Conservation (phyloP, 495 filamentous ascomycete genomes). For the Penicillium riverlandense region DNA sequence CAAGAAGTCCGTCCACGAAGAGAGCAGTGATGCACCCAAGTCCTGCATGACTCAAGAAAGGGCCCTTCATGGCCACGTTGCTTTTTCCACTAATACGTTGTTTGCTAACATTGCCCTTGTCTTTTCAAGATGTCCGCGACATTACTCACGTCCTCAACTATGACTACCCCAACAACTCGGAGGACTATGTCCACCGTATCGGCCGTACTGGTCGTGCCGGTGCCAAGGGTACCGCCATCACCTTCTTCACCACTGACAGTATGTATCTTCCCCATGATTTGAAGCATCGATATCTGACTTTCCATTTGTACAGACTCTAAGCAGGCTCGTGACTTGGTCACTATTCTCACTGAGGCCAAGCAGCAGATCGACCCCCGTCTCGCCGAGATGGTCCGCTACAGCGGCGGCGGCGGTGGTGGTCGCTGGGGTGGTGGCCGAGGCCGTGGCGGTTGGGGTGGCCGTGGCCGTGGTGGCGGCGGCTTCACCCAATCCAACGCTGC, state of each 20-base stretch:
- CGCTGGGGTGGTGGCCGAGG: slow-evolving; percentile 62
- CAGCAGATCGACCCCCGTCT: slow-evolving; percentile 96
- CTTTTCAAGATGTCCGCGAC: slow-evolving; percentile 92
- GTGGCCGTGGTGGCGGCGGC: slow-evolving; percentile 37
- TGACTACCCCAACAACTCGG: slow-evolving; percentile 99
- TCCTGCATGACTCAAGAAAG: slow-evolving; percentile 54
- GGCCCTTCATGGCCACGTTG: slow-evolving; percentile 45
- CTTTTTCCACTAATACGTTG: slow-evolving; percentile 37
- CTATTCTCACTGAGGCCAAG: slow-evolving; percentile 90
- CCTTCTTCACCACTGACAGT: slow-evolving; percentile 98
- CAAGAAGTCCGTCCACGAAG: slow-evolving; percentile 51
- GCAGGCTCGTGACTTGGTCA: slow-evolving; percentile 91
- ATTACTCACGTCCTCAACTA: slow-evolving; percentile 99
- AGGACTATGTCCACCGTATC: slow-evolving; percentile 98
- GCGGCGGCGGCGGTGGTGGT: slow-evolving; percentile 72
- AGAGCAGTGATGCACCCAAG: slow-evolving; percentile 64
- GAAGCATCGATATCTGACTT: slow-evolving; percentile 6
- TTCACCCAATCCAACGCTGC: slow-evolving; percentile 59
- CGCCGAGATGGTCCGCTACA: slow-evolving; percentile 89
- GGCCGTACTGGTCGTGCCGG: slow-evolving; percentile 90
- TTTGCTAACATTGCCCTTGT: slow-evolving; percentile 67
- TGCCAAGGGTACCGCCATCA: slow-evolving; percentile 82
- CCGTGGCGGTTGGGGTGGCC: slow-evolving; percentile 47
- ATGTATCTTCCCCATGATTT: slow-evolving; percentile 35
- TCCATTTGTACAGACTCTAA: slow-evolving; percentile 64